Evolutionary conservation across 2,329 filamentous ascomycete species (phyloP).

Genomic region (Westerdykella ornata): DNA sequence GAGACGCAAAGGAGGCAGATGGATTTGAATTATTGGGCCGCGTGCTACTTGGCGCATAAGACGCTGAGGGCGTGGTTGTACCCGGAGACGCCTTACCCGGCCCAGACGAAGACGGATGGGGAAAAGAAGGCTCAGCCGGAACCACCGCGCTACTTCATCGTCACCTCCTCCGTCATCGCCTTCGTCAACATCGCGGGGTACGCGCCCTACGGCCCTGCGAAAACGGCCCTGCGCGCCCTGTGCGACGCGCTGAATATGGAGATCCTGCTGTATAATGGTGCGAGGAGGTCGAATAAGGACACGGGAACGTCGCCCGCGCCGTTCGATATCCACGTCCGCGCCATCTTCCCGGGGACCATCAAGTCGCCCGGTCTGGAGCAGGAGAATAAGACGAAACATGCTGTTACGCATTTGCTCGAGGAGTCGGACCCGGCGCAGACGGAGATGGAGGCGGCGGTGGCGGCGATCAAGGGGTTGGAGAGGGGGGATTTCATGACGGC

Average conservation of each 20-base stretch:
- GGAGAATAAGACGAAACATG: constrained; percentile 74
- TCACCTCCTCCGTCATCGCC: constrained; percentile 72
- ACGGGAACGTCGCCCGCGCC: constrained; percentile 41
- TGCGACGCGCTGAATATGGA: constrained; percentile 81
- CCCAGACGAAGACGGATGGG: constrained; percentile 15
- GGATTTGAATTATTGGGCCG: constrained; percentile 88
- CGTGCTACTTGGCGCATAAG: constrained; percentile 77
- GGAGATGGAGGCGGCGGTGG: constrained; percentile 67
- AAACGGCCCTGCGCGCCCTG: constrained; percentile 75
- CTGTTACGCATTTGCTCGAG: constrained; percentile 71
- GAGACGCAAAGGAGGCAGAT: constrained; percentile 67
- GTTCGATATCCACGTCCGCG: constrained; percentile 68
- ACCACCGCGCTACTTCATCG: constrained; percentile 68
- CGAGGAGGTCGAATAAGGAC: constrained; percentile 34
- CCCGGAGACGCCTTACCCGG: constrained; percentile 31
- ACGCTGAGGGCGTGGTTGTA: constrained; percentile 68
- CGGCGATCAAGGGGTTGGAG: constrained; percentile 67
- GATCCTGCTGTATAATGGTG: constrained; percentile 73
- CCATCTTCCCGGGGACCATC: constrained; percentile 81
- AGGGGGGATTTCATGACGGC: constrained; percentile 73
- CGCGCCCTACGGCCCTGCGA: constrained; percentile 72
- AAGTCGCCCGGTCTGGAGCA: constrained; percentile 64
- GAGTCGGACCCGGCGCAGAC: constrained; percentile 73
- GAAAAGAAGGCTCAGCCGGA: constrained; percentile 22
- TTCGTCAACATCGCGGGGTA: constrained; percentile 79